Conservation (phyloP, 345 rosid genomes). For the Hibiscus tridactylites region DNA sequence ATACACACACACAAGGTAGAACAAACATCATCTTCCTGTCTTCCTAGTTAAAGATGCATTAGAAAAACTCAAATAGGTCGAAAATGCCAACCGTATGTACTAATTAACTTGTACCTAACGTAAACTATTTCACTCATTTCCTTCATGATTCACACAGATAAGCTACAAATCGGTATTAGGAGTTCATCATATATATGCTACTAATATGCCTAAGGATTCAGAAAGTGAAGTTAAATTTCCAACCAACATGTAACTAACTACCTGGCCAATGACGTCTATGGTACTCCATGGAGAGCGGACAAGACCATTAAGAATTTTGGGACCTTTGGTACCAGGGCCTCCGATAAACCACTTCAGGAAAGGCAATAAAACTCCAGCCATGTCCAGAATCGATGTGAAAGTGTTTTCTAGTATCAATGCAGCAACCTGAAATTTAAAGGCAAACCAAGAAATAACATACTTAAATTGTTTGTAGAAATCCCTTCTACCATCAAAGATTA, state of each 20-base stretch:
- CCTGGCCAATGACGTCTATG: slow-evolving; percentile 75
- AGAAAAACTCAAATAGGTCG: neutral
- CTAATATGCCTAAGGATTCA: neutral
- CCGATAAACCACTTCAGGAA: slow-evolving; percentile 97
- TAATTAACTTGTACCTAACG: neutral
- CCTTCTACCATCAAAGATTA: neutral
- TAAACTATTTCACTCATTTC: neutral
- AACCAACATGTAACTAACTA: slow-evolving; percentile 18
- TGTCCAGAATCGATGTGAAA: slow-evolving; percentile 94
- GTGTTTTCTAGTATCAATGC: slow-evolving; percentile 90
- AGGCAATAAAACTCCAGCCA: slow-evolving; percentile 94
- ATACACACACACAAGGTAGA: neutral
- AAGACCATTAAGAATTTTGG: slow-evolving; percentile 72
- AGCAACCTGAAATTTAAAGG: slow-evolving; percentile 48
- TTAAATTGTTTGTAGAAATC: neutral
- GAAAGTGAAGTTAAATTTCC: slow-evolving; percentile 8
- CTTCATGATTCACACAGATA: neutral
- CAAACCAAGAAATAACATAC: slow-evolving; percentile 3
- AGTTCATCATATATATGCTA: neutral
- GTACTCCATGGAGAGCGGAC: slow-evolving; percentile 99
- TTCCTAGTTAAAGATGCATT: neutral
- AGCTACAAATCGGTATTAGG: neutral
- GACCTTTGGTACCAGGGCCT: slow-evolving; percentile 66
- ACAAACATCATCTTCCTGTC: neutral
- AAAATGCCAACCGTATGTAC: neutral